A percentile compares a stretch with the other conserved stretches of the same genome.
Evolutionary conservation across 371 early-diverging fungal species (phyloP).

Genomic region (Mortierella sp.): DNA sequence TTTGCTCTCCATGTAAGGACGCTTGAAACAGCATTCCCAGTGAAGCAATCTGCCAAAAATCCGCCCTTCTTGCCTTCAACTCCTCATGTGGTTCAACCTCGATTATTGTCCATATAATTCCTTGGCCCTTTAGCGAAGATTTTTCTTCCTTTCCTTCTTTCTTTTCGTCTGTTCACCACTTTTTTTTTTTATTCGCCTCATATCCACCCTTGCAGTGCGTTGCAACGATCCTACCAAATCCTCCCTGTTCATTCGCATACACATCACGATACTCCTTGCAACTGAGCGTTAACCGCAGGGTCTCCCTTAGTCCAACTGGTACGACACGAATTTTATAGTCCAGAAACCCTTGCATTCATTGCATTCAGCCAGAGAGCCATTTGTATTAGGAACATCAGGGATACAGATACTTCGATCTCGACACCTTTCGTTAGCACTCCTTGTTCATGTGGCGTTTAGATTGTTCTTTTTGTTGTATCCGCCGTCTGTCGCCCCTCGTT

Average conservation of each 20-base stretch:
- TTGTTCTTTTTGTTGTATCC: background rate
- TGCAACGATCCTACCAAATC: background rate
- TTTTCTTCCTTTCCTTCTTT: conserved; percentile 8
- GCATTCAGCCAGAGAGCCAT: background rate
- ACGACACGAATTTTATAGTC: background rate
- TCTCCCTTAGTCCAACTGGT: background rate
- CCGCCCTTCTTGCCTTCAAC: background rate
- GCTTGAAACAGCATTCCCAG: background rate
- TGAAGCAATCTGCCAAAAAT: background rate
- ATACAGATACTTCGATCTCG: background rate
- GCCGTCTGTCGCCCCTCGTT: conserved; percentile 9
- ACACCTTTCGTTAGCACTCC: conserved; percentile 5
- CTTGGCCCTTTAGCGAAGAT: conserved; percentile 2
- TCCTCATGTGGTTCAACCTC: background rate
- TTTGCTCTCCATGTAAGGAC: conserved; percentile 1
- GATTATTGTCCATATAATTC: background rate
- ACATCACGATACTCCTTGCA: background rate
- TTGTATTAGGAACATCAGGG: background rate
- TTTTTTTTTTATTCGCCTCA: conserved; percentile 3
- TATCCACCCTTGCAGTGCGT: conserved; percentile 2
- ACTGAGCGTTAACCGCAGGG: background rate
- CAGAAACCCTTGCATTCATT: background rate
- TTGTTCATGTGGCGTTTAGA: background rate
- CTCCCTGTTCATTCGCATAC: background rate
- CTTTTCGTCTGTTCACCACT: background rate